Conservation (phyloP, 2,329 filamentous ascomycete genomes). For the Scorias spongiosa region DNA sequence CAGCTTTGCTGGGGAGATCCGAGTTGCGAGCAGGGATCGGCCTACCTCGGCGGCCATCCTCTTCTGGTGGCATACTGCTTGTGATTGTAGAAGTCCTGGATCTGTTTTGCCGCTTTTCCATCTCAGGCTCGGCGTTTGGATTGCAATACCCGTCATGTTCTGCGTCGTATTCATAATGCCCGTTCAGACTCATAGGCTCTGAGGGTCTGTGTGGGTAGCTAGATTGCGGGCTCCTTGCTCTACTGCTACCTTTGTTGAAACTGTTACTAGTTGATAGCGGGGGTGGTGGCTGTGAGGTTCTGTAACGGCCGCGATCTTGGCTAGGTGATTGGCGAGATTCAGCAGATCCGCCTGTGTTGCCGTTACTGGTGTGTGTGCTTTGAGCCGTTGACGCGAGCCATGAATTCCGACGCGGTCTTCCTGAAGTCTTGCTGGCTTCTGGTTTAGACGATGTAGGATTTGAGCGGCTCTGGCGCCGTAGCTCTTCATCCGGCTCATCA, state of each 20-base stretch:
- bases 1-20: conserved; percentile 3
- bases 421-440: conserved; percentile 8
- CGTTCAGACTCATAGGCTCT: background rate
- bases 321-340: conserved; percentile 10
- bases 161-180: background rate
- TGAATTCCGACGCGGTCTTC: conserved; percentile 6
- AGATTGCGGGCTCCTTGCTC: background rate
- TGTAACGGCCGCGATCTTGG: conserved; percentile 14
- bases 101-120: background rate
- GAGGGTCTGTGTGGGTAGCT: background rate
- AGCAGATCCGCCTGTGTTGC: conserved; percentile 9
- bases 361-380: conserved; percentile 5
- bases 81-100: conserved; percentile 4
- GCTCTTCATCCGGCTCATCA: conserved; percentile 6
- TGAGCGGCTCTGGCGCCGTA: conserved; percentile 1
- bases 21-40: conserved; percentile 7
- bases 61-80: conserved; percentile 6
- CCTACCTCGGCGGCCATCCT: conserved; percentile 7
- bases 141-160: background rate
- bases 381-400: conserved; percentile 10
- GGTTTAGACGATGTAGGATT: conserved; percentile 1
- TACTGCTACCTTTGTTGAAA: conserved; percentile 4
- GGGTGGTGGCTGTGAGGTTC: conserved; percentile 5
- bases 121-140: background rate
- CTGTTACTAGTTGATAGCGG: conserved; percentile 5